phyloP scores from a whole-genome alignment of 257 asterid genomes.

The Forsythia viridissima region DNA sequence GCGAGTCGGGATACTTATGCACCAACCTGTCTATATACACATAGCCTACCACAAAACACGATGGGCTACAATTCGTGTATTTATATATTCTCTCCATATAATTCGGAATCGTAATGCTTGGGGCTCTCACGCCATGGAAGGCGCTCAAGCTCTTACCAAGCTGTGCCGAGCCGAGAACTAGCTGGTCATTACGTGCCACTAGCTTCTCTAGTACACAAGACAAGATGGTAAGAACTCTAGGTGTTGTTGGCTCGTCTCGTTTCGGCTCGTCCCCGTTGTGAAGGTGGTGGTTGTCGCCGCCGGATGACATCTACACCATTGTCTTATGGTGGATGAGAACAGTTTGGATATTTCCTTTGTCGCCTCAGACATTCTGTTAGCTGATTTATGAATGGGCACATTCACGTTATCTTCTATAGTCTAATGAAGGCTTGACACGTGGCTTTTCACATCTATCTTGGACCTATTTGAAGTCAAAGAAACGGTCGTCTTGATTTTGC shows the following conservation, averaged over 20 bases:
- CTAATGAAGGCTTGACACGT: constrained; percentile 23
- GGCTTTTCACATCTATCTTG: constrained; percentile 5
- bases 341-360: constrained; percentile 16
- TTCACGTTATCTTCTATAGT: constrained; percentile 35
- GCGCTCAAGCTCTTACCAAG: constrained; percentile 48
- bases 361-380: not conserved
- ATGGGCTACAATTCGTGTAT: constrained; percentile 78
- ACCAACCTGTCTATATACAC: constrained; percentile 75
- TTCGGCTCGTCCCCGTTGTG: constrained; percentile 45
- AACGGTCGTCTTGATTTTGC: too few species aligned
- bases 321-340: constrained; percentile 15
- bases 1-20: constrained; percentile 72
- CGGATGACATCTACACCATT: constrained; percentile 55
- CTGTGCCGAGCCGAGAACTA: constrained; percentile 15
- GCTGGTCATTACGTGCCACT: constrained; percentile 65
- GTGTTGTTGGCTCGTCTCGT: constrained; percentile 43
- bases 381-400: not conserved
- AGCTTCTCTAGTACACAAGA: constrained; percentile 72
- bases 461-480: not conserved
- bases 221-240: constrained; percentile 66
- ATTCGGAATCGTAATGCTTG: constrained; percentile 64
- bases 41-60: constrained; percentile 83
- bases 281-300: constrained; percentile 32
- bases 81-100: constrained; percentile 82
- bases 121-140: constrained; percentile 70